Evolutionary conservation across 1,139 yeast species (phyloP).

Genomic region (Pichia sp.): DNA sequence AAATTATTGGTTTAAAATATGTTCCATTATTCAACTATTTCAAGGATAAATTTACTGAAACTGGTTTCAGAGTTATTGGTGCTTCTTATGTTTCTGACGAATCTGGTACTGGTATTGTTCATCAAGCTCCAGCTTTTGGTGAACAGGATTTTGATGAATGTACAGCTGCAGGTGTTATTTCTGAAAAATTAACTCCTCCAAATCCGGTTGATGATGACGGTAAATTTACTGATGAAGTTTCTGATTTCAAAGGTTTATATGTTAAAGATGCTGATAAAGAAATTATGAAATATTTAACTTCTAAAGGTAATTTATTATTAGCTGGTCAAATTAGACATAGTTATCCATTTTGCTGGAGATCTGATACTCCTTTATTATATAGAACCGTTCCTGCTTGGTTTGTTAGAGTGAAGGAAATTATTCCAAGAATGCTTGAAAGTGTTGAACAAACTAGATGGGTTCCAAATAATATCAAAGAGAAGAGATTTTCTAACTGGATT

Average conservation of each 20-base stretch:
- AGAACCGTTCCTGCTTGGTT: constrained; percentile 99
- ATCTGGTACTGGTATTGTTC: constrained; percentile 98
- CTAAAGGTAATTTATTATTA: constrained; percentile 65
- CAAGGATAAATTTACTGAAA: constrained; percentile 62
- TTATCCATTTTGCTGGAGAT: constrained; percentile 99
- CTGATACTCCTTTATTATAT: constrained; percentile 94
- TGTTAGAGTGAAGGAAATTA: constrained; percentile 76
- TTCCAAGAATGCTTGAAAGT: constrained; percentile 84
- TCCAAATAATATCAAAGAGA: constrained; percentile 82
- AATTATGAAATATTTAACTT: constrained; percentile 79
- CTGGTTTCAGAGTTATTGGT: constrained; percentile 73
- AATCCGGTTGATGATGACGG: constrained; percentile 94
- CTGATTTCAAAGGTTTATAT: constrained; percentile 73
- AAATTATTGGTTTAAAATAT: constrained; percentile 71
- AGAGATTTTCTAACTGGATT: constrained; percentile 96
- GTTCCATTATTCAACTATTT: constrained; percentile 81
- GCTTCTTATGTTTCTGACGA: constrained; percentile 86
- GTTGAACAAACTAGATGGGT: constrained; percentile 92
- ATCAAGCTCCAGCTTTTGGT: constrained; percentile 98
- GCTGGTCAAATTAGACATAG: constrained; percentile 87
- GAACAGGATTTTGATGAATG: constrained; percentile 94
- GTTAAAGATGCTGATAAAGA: constrained; percentile 94
- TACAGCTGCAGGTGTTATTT: constrained; percentile 65
- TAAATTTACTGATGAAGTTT: constrained; percentile 64
- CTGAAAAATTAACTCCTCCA: constrained; percentile 68